Evolutionary conservation across 164 flowering plant species (phyloP).

Genomic region (Macadamia tetraphylla): DNA sequence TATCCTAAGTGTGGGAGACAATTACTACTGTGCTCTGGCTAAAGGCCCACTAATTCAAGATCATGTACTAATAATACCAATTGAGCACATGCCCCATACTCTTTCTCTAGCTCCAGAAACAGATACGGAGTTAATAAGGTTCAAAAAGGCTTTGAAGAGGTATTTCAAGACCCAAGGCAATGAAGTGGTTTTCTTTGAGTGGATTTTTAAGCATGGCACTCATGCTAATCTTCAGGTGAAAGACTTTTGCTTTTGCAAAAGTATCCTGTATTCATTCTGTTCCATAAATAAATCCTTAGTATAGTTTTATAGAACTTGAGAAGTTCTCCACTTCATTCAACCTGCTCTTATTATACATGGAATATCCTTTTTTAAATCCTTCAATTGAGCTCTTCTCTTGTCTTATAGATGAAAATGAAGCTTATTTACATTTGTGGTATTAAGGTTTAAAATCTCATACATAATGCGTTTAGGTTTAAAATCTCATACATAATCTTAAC

Average conservation of each 20-base stretch:
- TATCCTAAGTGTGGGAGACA: constrained; percentile 67
- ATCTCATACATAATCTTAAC: no score
- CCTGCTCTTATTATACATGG: no score
- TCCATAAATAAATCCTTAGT: no score
- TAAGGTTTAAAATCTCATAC: no score
- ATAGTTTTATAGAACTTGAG: no score
- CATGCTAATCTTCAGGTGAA: constrained; percentile 98
- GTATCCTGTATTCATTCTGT: background rate
- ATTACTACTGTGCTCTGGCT: constrained; percentile 74
- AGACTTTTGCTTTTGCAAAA: background rate
- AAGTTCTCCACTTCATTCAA: no score
- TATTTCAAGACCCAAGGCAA: constrained; percentile 62
- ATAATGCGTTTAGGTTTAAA: no score
- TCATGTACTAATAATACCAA: constrained; percentile 72
- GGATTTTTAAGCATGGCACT: constrained; percentile 54
- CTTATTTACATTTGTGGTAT: no score
- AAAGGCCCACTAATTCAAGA: constrained; percentile 88
- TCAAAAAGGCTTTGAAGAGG: constrained; percentile 49
- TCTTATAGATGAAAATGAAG: no score
- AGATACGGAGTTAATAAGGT: constrained; percentile 54
- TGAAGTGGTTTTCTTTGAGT: constrained; percentile 80
- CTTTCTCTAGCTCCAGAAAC: constrained; percentile 41
- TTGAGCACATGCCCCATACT: constrained; percentile 74
- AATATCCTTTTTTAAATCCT: no score
- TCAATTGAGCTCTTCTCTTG: no score